These are phyloP conservation scores for Xylariaceae sp. DNA, from an alignment of 2,329 filamentous ascomycete species.

Conservation along the genomic window DNA sequence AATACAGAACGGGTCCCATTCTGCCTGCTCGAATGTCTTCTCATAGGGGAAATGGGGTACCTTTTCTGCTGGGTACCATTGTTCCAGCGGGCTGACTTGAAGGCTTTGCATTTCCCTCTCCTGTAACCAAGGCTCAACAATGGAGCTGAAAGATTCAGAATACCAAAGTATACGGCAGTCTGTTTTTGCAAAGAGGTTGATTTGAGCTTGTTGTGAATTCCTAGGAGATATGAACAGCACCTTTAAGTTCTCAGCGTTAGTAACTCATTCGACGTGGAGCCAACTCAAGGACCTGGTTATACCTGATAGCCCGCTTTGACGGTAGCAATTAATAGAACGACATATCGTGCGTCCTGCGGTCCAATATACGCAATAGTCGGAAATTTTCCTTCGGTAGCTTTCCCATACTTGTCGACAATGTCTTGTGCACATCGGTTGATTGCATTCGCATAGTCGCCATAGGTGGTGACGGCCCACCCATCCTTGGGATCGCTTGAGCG, in stretches of 20 bases:
- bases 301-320: constrained; percentile 40
- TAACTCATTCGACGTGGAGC: neutral
- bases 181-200: constrained; percentile 51
- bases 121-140: constrained; percentile 45
- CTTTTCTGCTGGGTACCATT: constrained; percentile 45
- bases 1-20: constrained; percentile 48
- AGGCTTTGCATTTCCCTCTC: constrained; percentile 46
- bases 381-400: constrained; percentile 29
- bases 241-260: constrained; percentile 1
- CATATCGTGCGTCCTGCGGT: constrained; percentile 36
- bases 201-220: constrained; percentile 45
- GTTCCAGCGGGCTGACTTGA: constrained; percentile 39
- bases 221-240: constrained; percentile 18
- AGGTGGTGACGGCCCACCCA: constrained; percentile 46
- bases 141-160: constrained; percentile 35
- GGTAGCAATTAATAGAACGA: constrained; percentile 24
- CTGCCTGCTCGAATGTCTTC: constrained; percentile 49
- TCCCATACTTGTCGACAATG: constrained; percentile 39
- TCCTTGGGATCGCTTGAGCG: constrained; percentile 42
- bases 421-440: constrained; percentile 45
- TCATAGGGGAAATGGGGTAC: constrained; percentile 45
- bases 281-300: constrained; percentile 16
- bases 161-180: constrained; percentile 48
- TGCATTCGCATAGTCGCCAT: constrained; percentile 43
- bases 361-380: constrained; percentile 52